Base-by-base conservation (phyloP, 2,329 filamentous ascomycete species). In the Atkinsonella texensis region DNA sequence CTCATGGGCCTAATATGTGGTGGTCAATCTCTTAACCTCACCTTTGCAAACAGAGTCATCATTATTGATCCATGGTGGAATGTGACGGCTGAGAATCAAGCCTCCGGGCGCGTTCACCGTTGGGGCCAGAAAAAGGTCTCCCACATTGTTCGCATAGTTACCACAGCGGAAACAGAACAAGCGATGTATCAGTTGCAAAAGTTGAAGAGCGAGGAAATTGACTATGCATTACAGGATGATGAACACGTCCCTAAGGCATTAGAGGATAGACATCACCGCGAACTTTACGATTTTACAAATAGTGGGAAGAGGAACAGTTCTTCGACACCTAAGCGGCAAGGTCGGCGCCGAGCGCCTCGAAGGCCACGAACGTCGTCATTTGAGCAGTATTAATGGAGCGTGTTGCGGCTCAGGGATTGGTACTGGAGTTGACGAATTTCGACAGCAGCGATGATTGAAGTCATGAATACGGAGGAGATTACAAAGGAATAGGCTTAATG, bases 41-140 rank as follows among this genome's bases (percentile, higher is more conserved):
- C 61, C 0, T 62, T 55, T 2, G 73, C 72, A 1, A 80, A 77
- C 46, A 71, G 77, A 3, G 74, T 79, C 20, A 78, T 82, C 18
- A 65, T 76, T 0, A 49, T 77, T 0, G 78, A 83, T 33, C 65
- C 70, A 0, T 82, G 77, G 77, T 88, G 80, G 79, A 87, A 87
- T 52, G 64, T 64, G 1, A 69, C 74, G 0, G 63, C 72, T 0
- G 82, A 88, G 57, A 68, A 80, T n/a, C 85, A 88, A 58, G 82
- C 78, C 0, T 74, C 74, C 40, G 68, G 68, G 1, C 76, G 85
- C 0, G 76, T 87, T 0, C 77, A 76, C 57, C 74, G 85, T 5
- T 80, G 83, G 2, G 84, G 84, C 0, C 86, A 91, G 55, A 55
- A 60, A 0, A 76, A 82, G 42, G 68, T 78, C 35, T 82, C 83